These are phyloP conservation scores for Exophiala dermatitidis DNA, from an alignment of 2,329 filamentous ascomycete species.

Conservation along the genomic window DNA sequence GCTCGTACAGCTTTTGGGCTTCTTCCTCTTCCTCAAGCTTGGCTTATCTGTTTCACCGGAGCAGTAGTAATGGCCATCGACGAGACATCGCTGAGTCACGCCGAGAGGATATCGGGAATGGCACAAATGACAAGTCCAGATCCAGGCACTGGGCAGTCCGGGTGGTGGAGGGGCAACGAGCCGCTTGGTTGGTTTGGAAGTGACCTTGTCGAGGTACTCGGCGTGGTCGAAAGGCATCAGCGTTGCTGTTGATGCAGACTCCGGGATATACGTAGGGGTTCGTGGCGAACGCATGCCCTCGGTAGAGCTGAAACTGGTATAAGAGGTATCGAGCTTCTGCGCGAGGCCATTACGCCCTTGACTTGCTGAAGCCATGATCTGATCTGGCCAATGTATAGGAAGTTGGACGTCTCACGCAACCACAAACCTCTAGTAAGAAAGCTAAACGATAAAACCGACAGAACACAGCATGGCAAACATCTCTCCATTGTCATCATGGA, in stretches of 20 bases:
- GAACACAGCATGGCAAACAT: neutral
- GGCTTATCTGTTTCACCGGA: slow-evolving; percentile 32
- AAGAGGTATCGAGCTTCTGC: slow-evolving; percentile 7
- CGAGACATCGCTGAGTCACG: slow-evolving; percentile 47
- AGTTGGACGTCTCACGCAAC: neutral
- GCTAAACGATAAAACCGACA: neutral
- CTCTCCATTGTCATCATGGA: neutral
- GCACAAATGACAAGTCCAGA: slow-evolving; percentile 51
- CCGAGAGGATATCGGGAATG: slow-evolving; percentile 41
- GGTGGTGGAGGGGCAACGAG: slow-evolving; percentile 13
- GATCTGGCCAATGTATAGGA: neutral
- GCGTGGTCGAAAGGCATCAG: slow-evolving; percentile 14
- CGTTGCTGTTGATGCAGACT: slow-evolving; percentile 1
- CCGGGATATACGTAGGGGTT: slow-evolving; percentile 19
- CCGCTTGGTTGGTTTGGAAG: neutral
- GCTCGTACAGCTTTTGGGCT: slow-evolving; percentile 40
- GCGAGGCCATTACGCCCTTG: neutral
- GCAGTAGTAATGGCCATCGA: slow-evolving; percentile 51
- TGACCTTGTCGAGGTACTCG: slow-evolving; percentile 1
- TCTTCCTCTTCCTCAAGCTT: slow-evolving; percentile 29
- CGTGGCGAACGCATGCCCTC: slow-evolving; percentile 20
- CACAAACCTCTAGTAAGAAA: neutral
- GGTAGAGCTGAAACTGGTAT: slow-evolving; percentile 6
- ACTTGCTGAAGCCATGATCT: neutral
- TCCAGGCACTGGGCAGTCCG: slow-evolving; percentile 33